A percentile compares a stretch with the other conserved stretches of the same genome.
Conservation (phyloP, 129 eudicot genomes). For the Heracleum sosnowskyi region DNA sequence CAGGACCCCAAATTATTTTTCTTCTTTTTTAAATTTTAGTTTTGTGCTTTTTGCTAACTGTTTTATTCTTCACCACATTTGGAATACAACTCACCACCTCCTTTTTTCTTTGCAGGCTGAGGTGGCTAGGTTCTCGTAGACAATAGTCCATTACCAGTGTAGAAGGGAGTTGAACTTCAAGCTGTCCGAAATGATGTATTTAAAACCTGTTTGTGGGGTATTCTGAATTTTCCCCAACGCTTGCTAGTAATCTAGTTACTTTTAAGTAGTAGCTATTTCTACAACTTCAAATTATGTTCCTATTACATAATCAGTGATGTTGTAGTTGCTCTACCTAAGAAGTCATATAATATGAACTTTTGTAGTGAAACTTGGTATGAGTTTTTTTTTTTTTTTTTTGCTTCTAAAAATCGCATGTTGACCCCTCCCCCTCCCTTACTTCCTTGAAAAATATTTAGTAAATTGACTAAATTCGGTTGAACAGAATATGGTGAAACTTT, state of each 20-base stretch:
- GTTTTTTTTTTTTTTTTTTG: too few relatives aligned
- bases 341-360: neutral
- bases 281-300: neutral
- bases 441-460: too few relatives aligned
- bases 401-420: neutral
- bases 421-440: neutral
- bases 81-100: neutral
- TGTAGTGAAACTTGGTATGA: neutral
- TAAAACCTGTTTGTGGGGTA: neutral
- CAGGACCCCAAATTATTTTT: neutral
- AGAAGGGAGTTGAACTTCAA: neutral
- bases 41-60: neutral
- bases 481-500: too few relatives aligned
- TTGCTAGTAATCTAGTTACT: neutral
- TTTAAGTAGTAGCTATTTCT: neutral
- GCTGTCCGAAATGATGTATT: neutral
- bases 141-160: neutral
- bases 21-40: neutral
- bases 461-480: neutral
- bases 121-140: slow-evolving; percentile 15
- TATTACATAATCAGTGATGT: neutral
- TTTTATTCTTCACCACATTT: neutral
- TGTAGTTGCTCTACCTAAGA: neutral
- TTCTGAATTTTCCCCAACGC: neutral
- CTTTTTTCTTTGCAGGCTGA: slow-evolving; percentile 17